Conservation (phyloP, 441 rosid genomes). For the Erysimum cheiri region DNA sequence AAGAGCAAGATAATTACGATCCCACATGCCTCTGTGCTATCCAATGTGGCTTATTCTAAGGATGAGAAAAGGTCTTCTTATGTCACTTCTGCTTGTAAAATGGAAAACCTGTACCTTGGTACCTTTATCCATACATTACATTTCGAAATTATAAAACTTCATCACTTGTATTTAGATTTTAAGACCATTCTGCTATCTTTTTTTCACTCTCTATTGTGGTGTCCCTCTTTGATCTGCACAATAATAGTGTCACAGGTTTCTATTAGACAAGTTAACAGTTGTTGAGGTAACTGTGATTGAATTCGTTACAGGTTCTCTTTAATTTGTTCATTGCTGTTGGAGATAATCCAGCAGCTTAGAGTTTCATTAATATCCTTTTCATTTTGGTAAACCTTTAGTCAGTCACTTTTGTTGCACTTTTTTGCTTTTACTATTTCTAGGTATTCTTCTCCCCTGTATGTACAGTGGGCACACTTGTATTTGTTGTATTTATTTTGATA, state of each 20-base stretch:
- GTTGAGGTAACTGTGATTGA: constrained; percentile 44
- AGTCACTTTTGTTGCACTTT: constrained; percentile 47
- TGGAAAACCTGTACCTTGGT: constrained; percentile 55
- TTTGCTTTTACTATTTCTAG: constrained; percentile 60
- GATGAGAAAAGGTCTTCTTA: constrained; percentile 83
- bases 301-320: constrained; percentile 41
- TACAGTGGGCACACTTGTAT: constrained; percentile 72
- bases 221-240: constrained; percentile 36
- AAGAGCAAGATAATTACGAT: constrained; percentile 66
- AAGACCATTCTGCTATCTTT: constrained; percentile 41
- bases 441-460: constrained; percentile 53
- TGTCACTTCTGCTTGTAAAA: constrained; percentile 74
- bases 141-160: constrained; percentile 36
- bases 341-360: constrained; percentile 35
- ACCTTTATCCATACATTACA: constrained; percentile 45
- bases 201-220: constrained; percentile 21
- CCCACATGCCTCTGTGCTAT: constrained; percentile 58
- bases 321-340: constrained; percentile 29
- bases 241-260: constrained; percentile 50
- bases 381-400: constrained; percentile 42
- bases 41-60: constrained; percentile 69
- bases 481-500: constrained; percentile 65
- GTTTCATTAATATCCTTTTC: constrained; percentile 23
- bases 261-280: constrained; percentile 49
- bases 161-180: constrained; percentile 61